Percentiles rank a stretch among this genome's conserved stretches.
Conservation (phyloP, 148 eudicot genomes). For the Spergularia marina region DNA sequence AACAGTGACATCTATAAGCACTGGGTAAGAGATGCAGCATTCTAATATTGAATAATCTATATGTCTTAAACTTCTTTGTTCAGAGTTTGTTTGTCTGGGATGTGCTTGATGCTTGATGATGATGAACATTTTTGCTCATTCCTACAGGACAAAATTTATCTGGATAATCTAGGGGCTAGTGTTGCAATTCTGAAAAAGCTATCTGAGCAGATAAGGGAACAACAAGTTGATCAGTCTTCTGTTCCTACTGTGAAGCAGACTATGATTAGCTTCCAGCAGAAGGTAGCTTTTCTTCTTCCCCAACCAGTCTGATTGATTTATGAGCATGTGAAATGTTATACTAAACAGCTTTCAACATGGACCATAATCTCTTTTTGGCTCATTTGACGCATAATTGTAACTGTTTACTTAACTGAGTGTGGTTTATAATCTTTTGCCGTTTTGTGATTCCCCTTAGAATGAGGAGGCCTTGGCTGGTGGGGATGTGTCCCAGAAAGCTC, state of each 20-base stretch:
- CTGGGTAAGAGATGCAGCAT: conserved; percentile 56
- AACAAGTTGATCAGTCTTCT: conserved; percentile 42
- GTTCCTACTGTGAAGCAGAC: conserved; percentile 48
- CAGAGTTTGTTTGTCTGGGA: not conserved
- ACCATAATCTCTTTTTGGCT: too few relatives aligned
- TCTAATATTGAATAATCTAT: not conserved
- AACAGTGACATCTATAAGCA: conserved; percentile 64
- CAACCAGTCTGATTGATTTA: not conserved
- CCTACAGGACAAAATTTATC: conserved; percentile 58
- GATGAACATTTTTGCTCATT: not conserved
- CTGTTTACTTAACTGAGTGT: not conserved
- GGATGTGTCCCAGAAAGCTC: conserved; percentile 38
- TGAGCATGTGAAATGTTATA: not conserved
- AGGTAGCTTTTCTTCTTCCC: conserved; percentile 38
- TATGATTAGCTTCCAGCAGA: conserved; percentile 56
- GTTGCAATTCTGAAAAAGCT: conserved; percentile 58
- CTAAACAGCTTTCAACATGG: not conserved
- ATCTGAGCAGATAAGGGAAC: conserved; percentile 48
- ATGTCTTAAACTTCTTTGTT: not conserved
- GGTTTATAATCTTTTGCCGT: not conserved
- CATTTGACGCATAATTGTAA: not conserved
- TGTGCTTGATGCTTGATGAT: conserved; percentile 4
- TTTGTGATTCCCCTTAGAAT: conserved; percentile 35
- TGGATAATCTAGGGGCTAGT: conserved; percentile 62
- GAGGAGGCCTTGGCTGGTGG: conserved; percentile 52